Percentiles rank a stretch among this genome's conserved stretches.
Conservation (phyloP, 1,284 basidiomycete genomes). For the Pyrrhoderma lamaoense region DNA sequence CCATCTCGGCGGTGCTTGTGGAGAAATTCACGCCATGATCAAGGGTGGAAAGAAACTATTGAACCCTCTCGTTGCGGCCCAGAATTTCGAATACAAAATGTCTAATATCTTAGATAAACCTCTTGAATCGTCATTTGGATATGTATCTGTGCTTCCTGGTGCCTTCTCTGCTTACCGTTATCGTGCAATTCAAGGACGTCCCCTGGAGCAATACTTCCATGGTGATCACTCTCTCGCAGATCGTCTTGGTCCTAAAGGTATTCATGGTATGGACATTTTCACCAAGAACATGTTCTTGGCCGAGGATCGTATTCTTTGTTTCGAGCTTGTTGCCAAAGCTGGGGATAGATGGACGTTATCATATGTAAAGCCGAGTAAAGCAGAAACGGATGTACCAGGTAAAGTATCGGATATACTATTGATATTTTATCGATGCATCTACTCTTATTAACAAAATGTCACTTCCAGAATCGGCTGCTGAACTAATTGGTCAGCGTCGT, state of each 20-base stretch:
- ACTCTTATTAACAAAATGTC: conserved; percentile 3
- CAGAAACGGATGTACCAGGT: conserved; percentile 85
- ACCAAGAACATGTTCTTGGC: conserved; percentile 95
- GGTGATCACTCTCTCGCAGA: conserved; percentile 94
- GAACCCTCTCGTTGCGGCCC: conserved; percentile 90
- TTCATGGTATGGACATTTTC: conserved; percentile 97
- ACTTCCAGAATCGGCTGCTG: conserved; percentile 75
- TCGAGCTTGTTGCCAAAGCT: conserved; percentile 91
- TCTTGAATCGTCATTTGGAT: conserved; percentile 91
- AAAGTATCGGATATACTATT: not conserved
- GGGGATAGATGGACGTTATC: conserved; percentile 83
- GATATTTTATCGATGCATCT: not conserved
- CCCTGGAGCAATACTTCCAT: conserved; percentile 97
- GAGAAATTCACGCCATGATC: conserved; percentile 94
- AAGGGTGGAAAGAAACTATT: conserved; percentile 86
- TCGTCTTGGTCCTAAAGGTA: conserved; percentile 87
- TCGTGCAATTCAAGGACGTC: conserved; percentile 86
- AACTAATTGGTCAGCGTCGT: conserved; percentile 91
- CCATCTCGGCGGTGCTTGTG: conserved; percentile 76
- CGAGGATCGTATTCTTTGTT: conserved; percentile 94
- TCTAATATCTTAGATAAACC: conserved; percentile 94
- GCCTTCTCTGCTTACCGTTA: conserved; percentile 95
- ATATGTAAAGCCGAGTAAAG: conserved; percentile 94
- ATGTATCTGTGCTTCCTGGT: conserved; percentile 91
- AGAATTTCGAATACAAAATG: conserved; percentile 99